Evolutionary conservation across 371 early-diverging fungal genomes (phyloP), one percentile per base, ranked within the genome.

Genomic region (Umbelopsis sp.): DNA sequence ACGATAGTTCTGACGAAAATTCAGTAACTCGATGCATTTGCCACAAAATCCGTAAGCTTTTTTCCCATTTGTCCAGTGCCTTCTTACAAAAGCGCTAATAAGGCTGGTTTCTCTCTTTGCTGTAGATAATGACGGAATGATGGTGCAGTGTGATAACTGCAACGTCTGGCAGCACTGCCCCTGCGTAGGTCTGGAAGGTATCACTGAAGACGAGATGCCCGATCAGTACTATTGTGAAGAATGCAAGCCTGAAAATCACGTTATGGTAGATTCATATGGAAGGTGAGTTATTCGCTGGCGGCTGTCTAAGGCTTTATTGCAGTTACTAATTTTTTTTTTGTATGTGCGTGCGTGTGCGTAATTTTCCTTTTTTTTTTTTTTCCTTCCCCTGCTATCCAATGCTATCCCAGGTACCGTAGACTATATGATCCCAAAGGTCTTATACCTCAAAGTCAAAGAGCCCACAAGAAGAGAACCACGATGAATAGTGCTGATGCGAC

Each of bases 81-180:
- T 64, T 20, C 35, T 37, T 57, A 44, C 45, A 25, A 25, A 20
- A 10, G 63, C 44, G 53, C 41, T 22, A 62, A 22, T 29, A 29
- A 29, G 4, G 4, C 1, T 29, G 52, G 38, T 48, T 45, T 44
- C 25, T 41, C 29, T 38, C 63, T 57, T 44, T 45, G n/a, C 50
- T 63, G 38, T 76, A 87, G 89, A 92, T 72, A 89, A 89, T 74
- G 83, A 86, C 12, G 94, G 92, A 48, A 75, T 90, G 48, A 95
- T 94, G 94, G 92, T 96, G 38, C 93, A 94, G 77, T 96, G 96
- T 79, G 95, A 96, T 68, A 83, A 85, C 16, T 96, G 96, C 74
- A 86, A 90, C 71, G 94, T 94, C 12, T 96, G 96, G 96, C 96
- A 96, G 76, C 96, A 96, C 75, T 91, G 91, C 69, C 86, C 89